Evolutionary conservation across 148 eudicot genomes (phyloP).

Genomic region (Fallopia convolvulus): DNA sequence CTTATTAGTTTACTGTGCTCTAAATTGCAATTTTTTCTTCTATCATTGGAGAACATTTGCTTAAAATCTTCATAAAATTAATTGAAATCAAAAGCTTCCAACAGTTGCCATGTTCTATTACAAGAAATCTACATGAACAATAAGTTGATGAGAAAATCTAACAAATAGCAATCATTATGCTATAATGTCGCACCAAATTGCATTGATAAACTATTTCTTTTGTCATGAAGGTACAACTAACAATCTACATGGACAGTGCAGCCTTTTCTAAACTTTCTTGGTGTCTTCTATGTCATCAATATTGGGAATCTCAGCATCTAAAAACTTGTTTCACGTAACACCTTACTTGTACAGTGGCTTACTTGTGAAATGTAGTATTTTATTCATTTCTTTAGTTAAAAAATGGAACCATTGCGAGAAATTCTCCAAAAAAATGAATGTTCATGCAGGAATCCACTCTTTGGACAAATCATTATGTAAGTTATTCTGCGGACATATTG

Average conservation of each 20-base stretch:
- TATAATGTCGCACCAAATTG: background rate
- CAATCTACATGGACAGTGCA: background rate
- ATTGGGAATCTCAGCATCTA: no score
- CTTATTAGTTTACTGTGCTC: background rate
- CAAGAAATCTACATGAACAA: no score
- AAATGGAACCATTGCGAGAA: no score
- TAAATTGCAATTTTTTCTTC: background rate
- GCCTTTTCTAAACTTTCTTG: background rate
- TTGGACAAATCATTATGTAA: background rate
- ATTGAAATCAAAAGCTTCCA: background rate
- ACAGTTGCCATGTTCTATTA: background rate
- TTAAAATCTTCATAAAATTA: background rate
- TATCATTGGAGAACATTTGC: background rate
- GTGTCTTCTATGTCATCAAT: background rate
- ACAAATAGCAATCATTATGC: background rate
- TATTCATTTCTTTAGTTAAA: background rate
- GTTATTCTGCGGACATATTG: no score
- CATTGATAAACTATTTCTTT: background rate
- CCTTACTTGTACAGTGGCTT: background rate
- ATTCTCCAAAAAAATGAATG: no score
- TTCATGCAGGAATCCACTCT: background rate
- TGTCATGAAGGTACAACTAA: background rate
- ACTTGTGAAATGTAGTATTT: background rate
- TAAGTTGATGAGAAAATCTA: no score
- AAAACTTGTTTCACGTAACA: background rate